A percentile compares a stretch with the other conserved stretches of the same genome.
These are phyloP conservation scores for Fistulinella cinereoalba DNA, from an alignment of 1,284 basidiomycete genomes.

Conservation along the genomic window DNA sequence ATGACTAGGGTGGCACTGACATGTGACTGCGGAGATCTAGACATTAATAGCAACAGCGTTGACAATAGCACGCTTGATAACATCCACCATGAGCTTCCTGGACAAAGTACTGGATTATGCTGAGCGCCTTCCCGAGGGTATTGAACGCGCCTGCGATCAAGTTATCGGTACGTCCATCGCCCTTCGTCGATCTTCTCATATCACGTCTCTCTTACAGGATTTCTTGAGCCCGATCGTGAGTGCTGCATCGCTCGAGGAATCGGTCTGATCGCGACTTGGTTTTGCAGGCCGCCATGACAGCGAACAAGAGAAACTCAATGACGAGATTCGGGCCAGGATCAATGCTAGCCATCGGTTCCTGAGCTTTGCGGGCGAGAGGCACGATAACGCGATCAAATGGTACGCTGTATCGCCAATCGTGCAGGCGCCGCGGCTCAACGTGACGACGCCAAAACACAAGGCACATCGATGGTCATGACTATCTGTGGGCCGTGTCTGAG, in stretches of 20 bases:
- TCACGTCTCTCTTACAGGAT: slow-evolving; percentile 38
- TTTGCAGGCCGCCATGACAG: slow-evolving; percentile 69
- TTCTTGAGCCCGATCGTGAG: slow-evolving; percentile 60
- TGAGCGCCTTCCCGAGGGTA: slow-evolving; percentile 42
- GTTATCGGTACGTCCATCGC: slow-evolving; percentile 42
- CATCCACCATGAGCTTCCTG: slow-evolving; percentile 35
- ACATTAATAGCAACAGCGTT: too few relatives aligned
- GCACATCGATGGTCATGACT: slow-evolving; percentile 91
- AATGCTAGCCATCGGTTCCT: slow-evolving; percentile 78
- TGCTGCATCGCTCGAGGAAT: background rate
- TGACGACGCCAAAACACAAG: too few relatives aligned
- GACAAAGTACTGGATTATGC: slow-evolving; percentile 32
- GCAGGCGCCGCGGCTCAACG: too few relatives aligned
- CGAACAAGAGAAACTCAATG: slow-evolving; percentile 63
- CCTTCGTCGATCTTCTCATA: background rate
- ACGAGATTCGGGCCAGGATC: slow-evolving; percentile 67
- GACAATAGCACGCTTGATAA: background rate
- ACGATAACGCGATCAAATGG: slow-evolving; percentile 84
- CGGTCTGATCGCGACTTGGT: slow-evolving; percentile 1
- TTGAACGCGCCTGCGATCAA: slow-evolving; percentile 48
- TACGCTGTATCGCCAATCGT: slow-evolving; percentile 30
- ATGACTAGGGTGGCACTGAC: too few relatives aligned
- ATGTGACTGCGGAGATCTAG: slow-evolving; percentile 7
- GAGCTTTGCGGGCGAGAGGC: slow-evolving; percentile 75
- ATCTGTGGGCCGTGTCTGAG: slow-evolving; percentile 91